Conservation (phyloP, 2,329 filamentous ascomycete genomes). For the Talaromyces amestolkiae region DNA sequence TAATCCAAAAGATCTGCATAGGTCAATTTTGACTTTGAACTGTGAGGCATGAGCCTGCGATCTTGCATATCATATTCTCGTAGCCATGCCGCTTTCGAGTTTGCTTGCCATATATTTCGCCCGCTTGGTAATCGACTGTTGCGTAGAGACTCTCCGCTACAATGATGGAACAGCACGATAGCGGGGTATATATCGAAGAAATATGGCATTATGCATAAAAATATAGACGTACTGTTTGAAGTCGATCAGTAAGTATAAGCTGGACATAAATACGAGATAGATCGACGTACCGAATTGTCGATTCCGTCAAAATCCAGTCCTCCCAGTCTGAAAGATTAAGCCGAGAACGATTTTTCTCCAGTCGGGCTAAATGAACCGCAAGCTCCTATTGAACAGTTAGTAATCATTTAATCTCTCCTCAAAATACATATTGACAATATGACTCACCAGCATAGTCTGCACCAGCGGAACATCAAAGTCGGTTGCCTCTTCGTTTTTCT, state of each 20-base stretch:
- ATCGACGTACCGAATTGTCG: background rate
- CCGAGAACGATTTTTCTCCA: background rate
- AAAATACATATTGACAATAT: background rate
- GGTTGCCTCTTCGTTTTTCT: conserved; percentile 10
- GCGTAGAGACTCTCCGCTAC: background rate
- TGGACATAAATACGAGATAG: background rate
- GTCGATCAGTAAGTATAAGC: background rate
- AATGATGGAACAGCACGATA: conserved; percentile 5
- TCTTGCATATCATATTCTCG: conserved; percentile 7
- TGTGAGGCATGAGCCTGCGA: background rate
- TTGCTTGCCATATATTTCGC: conserved; percentile 10
- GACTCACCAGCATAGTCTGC: conserved; percentile 12
- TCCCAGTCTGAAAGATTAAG: background rate
- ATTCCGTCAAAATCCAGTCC: conserved; percentile 9
- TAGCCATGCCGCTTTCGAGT: background rate
- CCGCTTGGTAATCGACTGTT: conserved; percentile 2
- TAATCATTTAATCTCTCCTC: background rate
- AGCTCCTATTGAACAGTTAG: background rate
- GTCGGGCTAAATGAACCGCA: background rate
- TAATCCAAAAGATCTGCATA: conserved; percentile 7
- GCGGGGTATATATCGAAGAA: conserved; percentile 3
- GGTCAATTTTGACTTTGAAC: background rate
- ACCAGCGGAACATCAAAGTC: conserved; percentile 14
- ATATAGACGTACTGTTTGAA: conserved; percentile 5
- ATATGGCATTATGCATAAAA: background rate